A percentile compares a stretch with the other conserved stretches of the same genome.
phyloP scores from a whole-genome alignment of 2,329 filamentous ascomycete genomes.

The Byssothecium circinans region DNA sequence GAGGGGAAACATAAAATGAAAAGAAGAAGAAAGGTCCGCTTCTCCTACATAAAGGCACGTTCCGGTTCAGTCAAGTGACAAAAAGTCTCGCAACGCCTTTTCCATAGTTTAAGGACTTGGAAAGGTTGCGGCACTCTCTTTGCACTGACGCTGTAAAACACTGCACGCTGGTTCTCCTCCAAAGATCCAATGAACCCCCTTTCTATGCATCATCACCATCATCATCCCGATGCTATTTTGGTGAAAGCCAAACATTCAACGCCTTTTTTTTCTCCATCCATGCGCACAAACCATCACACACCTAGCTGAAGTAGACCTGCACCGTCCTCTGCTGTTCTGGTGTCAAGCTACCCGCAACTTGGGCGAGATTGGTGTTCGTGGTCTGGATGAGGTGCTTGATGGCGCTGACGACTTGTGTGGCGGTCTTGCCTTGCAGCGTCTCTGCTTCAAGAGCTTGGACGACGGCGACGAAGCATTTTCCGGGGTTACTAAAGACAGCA shows the following conservation, averaged over 20 bases:
- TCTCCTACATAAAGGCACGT: too few species aligned
- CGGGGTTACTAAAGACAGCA: slow-evolving; percentile 73
- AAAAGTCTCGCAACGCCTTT: too few species aligned
- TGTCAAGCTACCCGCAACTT: slow-evolving; percentile 73
- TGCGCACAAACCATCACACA: neutral
- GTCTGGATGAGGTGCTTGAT: slow-evolving; percentile 76
- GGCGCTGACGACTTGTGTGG: slow-evolving; percentile 72
- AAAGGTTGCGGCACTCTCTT: too few species aligned
- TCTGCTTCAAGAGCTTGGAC: slow-evolving; percentile 88
- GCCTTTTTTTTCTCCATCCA: neutral
- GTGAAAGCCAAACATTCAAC: slow-evolving; percentile 1
- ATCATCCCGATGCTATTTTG: too few species aligned
- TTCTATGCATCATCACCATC: neutral
- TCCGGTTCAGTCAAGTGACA: too few species aligned
- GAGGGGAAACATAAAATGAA: too few species aligned
- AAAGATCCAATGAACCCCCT: neutral
- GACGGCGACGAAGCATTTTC: slow-evolving; percentile 81
- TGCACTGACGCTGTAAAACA: too few species aligned
- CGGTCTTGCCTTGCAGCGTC: slow-evolving; percentile 82
- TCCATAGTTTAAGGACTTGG: too few species aligned
- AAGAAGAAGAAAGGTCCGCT: too few species aligned
- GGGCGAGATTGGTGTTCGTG: slow-evolving; percentile 73
- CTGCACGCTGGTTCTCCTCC: neutral
- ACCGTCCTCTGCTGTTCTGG: slow-evolving; percentile 79
- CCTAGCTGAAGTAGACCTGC: slow-evolving; percentile 73